Base-by-base conservation (phyloP, 371 early-diverging fungal species). In the Hamiltosporidium magnivora region DNA sequence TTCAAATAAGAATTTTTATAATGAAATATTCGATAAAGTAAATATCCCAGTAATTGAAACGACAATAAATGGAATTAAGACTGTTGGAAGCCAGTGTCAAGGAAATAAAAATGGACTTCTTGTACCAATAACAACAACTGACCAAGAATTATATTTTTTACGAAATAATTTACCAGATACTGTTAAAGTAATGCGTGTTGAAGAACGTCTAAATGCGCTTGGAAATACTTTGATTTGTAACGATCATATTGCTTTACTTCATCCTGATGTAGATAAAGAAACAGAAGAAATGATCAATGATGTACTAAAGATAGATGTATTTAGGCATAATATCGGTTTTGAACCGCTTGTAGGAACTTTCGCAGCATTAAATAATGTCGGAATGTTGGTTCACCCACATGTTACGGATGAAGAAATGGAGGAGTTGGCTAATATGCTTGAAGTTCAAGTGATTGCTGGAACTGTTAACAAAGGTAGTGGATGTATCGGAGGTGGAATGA, bases 221-320 rank as follows among this genome's bases (percentile, higher is more conserved):
- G 99, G 99, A 68, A 99, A 99, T 80, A 93, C 95, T 40, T 91
- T 99, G 82, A 90, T 94, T 8, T 98, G 98, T 85, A 99, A 99
- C 80, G 99, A 99, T 79, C 90, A 95, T 76, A 92, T 93, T 58
- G 98, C 96, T n/a, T 81, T 99, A 11, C 93, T 94, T 25, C 95
- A 96, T 78, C 94, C 95, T 8, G 99, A 99, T 79, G 86, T 99
- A 58, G 65, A 63, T 52, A 61, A 77, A 71, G 96, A 94, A 79
- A 96, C 95, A 4, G 93, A 94, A 79, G 95, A 96, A 79, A 89
- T 93, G 65, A 95, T 99, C 83, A 89, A 90, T 46, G 96, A 99
- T 82, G 90, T 90, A 12, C 84, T 99, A 41, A 86, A 88, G 71
- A 96, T 99, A 37, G 96, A 96, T 82, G 98, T 97, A 9, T 96